A percentile compares a stretch with the other conserved stretches of the same genome.
Conservation (phyloP, 495 filamentous ascomycete species). For the Immersiella caudata region DNA sequence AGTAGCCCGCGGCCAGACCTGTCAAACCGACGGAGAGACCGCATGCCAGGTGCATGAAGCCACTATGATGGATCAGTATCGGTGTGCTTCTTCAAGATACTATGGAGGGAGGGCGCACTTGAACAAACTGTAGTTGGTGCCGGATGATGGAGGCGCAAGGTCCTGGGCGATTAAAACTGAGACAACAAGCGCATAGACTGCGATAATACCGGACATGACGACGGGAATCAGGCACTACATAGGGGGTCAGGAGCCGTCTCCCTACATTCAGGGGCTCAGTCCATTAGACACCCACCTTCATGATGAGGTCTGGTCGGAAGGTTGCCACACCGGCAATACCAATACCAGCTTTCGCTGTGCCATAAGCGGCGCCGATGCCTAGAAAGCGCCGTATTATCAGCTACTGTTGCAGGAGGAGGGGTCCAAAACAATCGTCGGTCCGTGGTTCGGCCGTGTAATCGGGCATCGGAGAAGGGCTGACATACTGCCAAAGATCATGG, state of each 20-base stretch:
- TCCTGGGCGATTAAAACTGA: slow-evolving; percentile 90
- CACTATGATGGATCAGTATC: slow-evolving; percentile 47
- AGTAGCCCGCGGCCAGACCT: slow-evolving; percentile 94
- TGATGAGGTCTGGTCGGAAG: slow-evolving; percentile 92
- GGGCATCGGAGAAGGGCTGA: slow-evolving; percentile 24
- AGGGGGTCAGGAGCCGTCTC: not conserved
- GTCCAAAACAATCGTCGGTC: not conserved
- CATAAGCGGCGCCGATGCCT: slow-evolving; percentile 94
- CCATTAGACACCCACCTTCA: slow-evolving; percentile 71
- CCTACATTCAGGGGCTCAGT: not conserved
- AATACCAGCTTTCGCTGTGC: slow-evolving; percentile 95
- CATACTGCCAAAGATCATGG: slow-evolving; percentile 96
- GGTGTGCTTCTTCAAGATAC: not conserved
- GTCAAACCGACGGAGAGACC: slow-evolving; percentile 91
- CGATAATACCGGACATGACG: slow-evolving; percentile 99
- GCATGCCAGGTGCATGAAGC: slow-evolving; percentile 89
- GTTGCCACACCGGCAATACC: slow-evolving; percentile 94
- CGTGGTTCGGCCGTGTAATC: not conserved
- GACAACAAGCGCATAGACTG: slow-evolving; percentile 96
- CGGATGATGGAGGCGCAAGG: slow-evolving; percentile 63
- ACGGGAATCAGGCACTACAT: slow-evolving; percentile 86
- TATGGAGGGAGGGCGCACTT: slow-evolving; percentile 55
- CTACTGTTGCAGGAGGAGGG: slow-evolving; percentile 3
- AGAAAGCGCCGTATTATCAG: slow-evolving; percentile 32
- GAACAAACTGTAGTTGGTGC: slow-evolving; percentile 74